Evolutionary conservation across 306 rosid species (phyloP), one percentile per base, ranked within the genome.

Genomic region (Prinsepia uniflora): DNA sequence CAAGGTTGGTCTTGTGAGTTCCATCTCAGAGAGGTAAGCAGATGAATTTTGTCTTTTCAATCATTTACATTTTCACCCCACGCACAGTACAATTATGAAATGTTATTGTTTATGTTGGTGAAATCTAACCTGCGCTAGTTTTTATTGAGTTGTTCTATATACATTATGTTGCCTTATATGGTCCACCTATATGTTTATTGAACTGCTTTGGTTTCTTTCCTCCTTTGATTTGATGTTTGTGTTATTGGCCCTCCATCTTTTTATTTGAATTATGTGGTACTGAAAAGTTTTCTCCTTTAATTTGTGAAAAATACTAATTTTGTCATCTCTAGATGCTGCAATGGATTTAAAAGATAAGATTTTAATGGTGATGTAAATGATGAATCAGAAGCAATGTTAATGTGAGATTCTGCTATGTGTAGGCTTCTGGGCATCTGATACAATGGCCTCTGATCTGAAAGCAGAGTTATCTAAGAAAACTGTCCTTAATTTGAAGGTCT

Each of bases 381-480:
- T 79, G 8, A 44, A 69, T 47, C 68, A 18, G 57, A 39, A 57
- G 42, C 67, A 75, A 75, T 42, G 12, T 70, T 72, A 14, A 59
- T 63, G 30, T 55, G 73, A 57, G 72, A 64, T 79, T 61, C 39
- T 39, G 42, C 58, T 63, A 58, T 56, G 34, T 84, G 83, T 77
- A 88, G 90, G 90, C 75, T 70, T 58, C 64, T 19, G 40, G 79
- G 70, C 43, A 72, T 48, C 7, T 71, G 57, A 46, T 73, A 71
- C 68, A 64, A 93, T 93, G 98, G 89, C 83, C 72, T 71, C 80
- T 43, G 71, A 76, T 87, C 92, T 93, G 45, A 85, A 75, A 60
- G 83, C 82, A 48, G 90, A 83, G 70, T 77, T 93, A 18, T 88
- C 96, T 65, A 87, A 88, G 96, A 79, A 77, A 80, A 84, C 92